Evolutionary conservation across 169 alveolate genomes (phyloP), one percentile per base, ranked within the genome.

Genomic region (Theileria equi): DNA sequence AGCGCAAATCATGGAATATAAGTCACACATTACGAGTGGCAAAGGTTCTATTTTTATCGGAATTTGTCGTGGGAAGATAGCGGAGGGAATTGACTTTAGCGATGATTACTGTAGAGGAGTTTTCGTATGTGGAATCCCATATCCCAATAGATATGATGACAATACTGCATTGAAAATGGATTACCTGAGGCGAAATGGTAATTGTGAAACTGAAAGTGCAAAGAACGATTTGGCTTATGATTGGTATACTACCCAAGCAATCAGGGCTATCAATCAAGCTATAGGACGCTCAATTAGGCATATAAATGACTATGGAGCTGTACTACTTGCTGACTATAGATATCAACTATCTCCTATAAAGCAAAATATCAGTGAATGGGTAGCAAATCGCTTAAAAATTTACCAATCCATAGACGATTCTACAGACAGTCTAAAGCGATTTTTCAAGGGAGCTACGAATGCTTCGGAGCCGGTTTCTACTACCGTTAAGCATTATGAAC

Each of bases 251-350:
- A 88, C 91, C 60, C 94, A 94, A 74, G 98, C 98, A 2, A 92
- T 94, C 32, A 84, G 98, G 71, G 97, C 98, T 13, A 94, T 92
- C 25, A 96, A 96, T 83, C 97, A 96, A 77, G 96, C 98, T 2
- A 81, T 95, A 17, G 99, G 99, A 21, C 90, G 99, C 70, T 96
- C 94, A 25, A 92, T 96, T 25, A 85, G 99, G 57, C 98, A 96
- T 83, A 84, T 72, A 45, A 64, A 92, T 55, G 99, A 96, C 71
- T 96, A 92, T 70, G 99, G 99, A 31, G 80, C 88, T 17, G 88
- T 95, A 32, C 61, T 93, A 26, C 87, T 95, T 41, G 81, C 92
- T 25, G 98, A 95, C 76, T 81, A 86, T 55, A 82, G 98, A 49
- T 95, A 83, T 80, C 63, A 76, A 25, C 62, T 76, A 29, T 50